phyloP scores from a whole-genome alignment of 352 stramenopile genomes.

The Phytopythium montanum region DNA sequence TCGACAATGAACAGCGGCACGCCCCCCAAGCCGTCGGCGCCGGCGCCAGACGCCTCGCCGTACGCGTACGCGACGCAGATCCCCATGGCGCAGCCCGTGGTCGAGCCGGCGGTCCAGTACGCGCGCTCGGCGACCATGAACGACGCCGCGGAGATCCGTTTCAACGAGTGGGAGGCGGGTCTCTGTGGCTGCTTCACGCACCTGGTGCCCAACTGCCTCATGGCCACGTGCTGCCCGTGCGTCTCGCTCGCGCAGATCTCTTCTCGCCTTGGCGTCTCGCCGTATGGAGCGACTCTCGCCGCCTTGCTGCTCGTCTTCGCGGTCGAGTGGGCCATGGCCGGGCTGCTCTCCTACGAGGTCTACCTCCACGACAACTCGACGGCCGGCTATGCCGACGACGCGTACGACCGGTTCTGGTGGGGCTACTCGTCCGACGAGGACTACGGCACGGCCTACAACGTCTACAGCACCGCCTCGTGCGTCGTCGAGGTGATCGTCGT shows the following conservation, averaged over 20 bases:
- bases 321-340: constrained; percentile 18
- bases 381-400: constrained; percentile 16
- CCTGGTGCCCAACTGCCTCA: constrained; percentile 45
- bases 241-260: constrained; percentile 49
- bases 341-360: constrained; percentile 15
- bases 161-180: constrained; percentile 29
- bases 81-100: constrained; percentile 3
- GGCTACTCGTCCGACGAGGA: constrained; percentile 4
- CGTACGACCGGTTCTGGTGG: constrained; percentile 13
- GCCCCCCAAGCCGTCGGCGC: constrained; percentile 1
- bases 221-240: constrained; percentile 42
- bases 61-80: not conserved
- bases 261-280: constrained; percentile 27
- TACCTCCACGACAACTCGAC: constrained; percentile 2
- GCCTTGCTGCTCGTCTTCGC: constrained; percentile 21
- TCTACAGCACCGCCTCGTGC: constrained; percentile 20
- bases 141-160: constrained; percentile 20
- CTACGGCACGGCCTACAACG: constrained; percentile 4
- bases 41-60: not conserved
- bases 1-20: constrained; percentile 12
- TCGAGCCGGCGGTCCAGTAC: not conserved
- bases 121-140: constrained; percentile 1
- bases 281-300: constrained; percentile 23
- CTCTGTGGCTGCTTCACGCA: constrained; percentile 44
- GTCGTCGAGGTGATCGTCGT: constrained; percentile 22